A percentile compares a stretch with the other conserved stretches of the same genome.
Conservation (phyloP, 116 monocot species). For the Dioscorea cayenensis region DNA sequence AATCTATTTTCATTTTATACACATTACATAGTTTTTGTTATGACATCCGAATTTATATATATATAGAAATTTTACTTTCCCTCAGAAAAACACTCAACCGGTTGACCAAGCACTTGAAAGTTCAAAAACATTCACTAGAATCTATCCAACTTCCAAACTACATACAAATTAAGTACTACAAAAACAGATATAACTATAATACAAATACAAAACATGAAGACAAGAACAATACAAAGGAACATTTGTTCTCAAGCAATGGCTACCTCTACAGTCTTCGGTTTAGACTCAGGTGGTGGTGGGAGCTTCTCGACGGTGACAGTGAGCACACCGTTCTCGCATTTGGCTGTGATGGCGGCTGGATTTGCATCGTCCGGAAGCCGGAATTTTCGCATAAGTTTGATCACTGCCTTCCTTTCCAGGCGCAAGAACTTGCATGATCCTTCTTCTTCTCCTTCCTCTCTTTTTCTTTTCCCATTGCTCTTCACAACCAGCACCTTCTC, state of each 20-base stretch:
- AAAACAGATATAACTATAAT: too few species aligned
- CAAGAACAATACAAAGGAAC: too few species aligned
- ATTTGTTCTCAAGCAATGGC: constrained; percentile 9
- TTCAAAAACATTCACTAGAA: too few species aligned
- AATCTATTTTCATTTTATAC: background rate
- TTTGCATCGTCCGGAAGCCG: constrained; percentile 51
- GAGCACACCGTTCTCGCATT: constrained; percentile 68
- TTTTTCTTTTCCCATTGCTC: constrained; percentile 53
- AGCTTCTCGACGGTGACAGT: constrained; percentile 49
- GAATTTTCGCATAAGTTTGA: constrained; percentile 53
- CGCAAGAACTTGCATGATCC: constrained; percentile 42
- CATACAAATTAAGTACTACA: too few species aligned
- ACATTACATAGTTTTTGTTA: background rate
- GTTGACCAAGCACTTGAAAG: too few species aligned
- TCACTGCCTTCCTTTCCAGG: constrained; percentile 30
- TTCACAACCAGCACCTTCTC: constrained; percentile 50
- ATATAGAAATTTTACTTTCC: too few species aligned
- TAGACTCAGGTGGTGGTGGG: constrained; percentile 35
- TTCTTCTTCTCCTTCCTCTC: constrained; percentile 43
- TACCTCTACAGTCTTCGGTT: constrained; percentile 50
- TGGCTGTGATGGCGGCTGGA: constrained; percentile 32
- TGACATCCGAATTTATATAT: too few species aligned
- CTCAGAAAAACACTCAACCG: too few species aligned
- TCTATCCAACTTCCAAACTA: too few species aligned
- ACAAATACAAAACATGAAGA: too few species aligned